Percentiles rank a stretch among this genome's conserved stretches.
phyloP scores from a whole-genome alignment of 345 rosid species.

The Brassica napus region Da-Ae NC_063452.1:1922501-1923000 shows the following conservation, averaged over 20 bases:
- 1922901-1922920: neutral
- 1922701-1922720: neutral
- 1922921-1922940: neutral
- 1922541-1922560: neutral
- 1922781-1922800: neutral
- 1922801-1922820: neutral
- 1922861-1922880: neutral
- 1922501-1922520: neutral
- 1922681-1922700: neutral
- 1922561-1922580: neutral
- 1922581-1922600: neutral
- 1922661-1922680: neutral
- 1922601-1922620: slow-evolving; percentile 1
- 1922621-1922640: neutral
- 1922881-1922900: neutral
- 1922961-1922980: neutral
- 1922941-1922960: neutral
- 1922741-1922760: neutral
- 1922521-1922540: neutral
- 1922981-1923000: neutral
- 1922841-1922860: neutral
- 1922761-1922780: neutral
- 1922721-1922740: neutral
- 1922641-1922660: neutral
- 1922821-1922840: neutral